Evolutionary conservation across 2,329 filamentous ascomycete genomes (phyloP).

Genomic region (Claviceps africana): DNA sequence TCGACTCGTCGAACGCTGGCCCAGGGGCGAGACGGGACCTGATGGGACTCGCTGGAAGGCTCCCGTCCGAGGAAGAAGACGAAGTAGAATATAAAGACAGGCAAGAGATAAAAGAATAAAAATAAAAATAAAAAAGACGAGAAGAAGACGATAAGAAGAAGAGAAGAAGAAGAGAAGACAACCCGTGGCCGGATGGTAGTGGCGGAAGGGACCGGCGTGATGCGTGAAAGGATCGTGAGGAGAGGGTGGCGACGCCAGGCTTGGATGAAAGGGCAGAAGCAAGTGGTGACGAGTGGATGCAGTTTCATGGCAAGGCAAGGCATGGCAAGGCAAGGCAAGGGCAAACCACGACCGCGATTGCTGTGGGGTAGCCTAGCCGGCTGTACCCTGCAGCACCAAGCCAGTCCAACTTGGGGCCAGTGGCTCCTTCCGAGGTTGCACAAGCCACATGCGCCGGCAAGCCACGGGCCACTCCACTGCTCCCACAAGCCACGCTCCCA

Average conservation of each 20-base stretch:
- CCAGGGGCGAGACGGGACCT: neutral
- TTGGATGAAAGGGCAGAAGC: neutral
- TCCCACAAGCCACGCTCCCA: neutral
- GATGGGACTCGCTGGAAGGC: neutral
- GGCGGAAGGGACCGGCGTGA: neutral
- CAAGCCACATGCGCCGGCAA: neutral
- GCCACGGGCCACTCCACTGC: no score
- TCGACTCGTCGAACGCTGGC: neutral
- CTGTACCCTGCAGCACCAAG: no score
- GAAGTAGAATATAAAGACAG: neutral
- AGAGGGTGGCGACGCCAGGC: neutral
- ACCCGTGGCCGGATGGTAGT: neutral
- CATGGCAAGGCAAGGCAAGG: neutral
- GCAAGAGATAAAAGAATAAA: neutral
- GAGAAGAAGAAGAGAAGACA: neutral
- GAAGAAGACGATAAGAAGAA: no score
- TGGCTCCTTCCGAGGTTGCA: neutral
- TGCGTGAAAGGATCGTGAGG: neutral
- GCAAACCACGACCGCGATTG: no score
- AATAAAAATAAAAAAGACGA: neutral
- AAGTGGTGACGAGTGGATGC: neutral
- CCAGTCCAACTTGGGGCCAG: no score
- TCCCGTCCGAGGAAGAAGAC: neutral
- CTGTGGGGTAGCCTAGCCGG: no score
- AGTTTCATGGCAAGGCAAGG: neutral